Evolutionary conservation across 306 rosid genomes (phyloP), one percentile per base, ranked within the genome.

Genomic region (Ormosia emarginata): DNA sequence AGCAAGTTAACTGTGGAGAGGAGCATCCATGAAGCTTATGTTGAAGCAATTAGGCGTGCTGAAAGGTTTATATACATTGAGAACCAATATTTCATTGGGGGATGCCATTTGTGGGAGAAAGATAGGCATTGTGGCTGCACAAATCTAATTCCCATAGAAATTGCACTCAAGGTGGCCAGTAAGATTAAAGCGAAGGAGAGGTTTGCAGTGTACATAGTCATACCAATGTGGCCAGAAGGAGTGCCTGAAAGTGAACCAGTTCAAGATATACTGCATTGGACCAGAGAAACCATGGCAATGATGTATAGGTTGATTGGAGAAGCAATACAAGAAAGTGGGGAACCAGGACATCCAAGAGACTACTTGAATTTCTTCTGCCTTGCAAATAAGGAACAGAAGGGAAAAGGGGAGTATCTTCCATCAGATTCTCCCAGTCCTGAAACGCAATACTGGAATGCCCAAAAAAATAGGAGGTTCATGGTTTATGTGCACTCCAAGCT

Each of bases 171-270:
- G 65, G 92, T 95, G 74, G 93, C 81, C 3, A 81, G 74, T 44
- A 95, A 95, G 90, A 95, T 95, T 7, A 95, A 79, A 64, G 92
- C 92, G 71, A 90, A 88, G 76, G 90, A 95, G 88, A 89, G 93
- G 1, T 95, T 95, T 79, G 85, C 93, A 52, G 98, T 87, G 75
- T 95, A 95, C 65, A 80, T 95, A 75, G 89, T 93, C 49, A 88
- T 95, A 14, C 97, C 99, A 40, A 93, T 95, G 99, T 93, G 98
- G 97, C 98, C 98, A 12, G 99, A 95, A 86, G 98, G 98, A 15
- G 75, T 71, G 46, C 90, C 98, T 53, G 95, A 90, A 73, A 87
- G 96, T 84, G 98, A 95, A 43, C 30, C 87, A 1, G 99, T 95
- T 74, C 89, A 85, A 64, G 99, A 93, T 49, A 89, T 93, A 70